Base-by-base conservation (phyloP, 2,329 filamentous ascomycete genomes). In the Tympanopsis confertula region DNA sequence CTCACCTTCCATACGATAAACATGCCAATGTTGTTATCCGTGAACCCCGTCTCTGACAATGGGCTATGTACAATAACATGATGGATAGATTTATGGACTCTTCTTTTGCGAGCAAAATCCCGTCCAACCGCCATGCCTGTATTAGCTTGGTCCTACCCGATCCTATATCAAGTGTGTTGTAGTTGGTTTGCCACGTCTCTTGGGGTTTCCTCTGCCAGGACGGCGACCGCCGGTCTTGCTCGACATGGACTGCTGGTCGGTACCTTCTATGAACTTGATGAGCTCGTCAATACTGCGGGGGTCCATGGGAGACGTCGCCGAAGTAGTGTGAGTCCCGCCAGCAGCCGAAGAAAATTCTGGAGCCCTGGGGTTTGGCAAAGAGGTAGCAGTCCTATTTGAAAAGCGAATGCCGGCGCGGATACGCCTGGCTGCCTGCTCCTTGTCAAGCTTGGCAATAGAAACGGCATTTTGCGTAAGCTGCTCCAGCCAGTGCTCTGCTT, bases 391-490 rank as follows among this genome's bases (percentile, higher is more conserved):
- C 30, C 73, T 68, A 18, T 77, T 66, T 15, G 74, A 78, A 51
- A 89, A 76, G 39, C 76, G 71, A 46, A 88, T 80, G 35, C 71
- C 74, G 5, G 82, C 71, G 42, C 80, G 77, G 32, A 88, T n/a
- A n/a, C n/a, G n/a, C 7, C 12, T 33, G 7, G 15, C 30, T 7
- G 10, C 12, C 12, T 13, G 30, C 45, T 91, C 84, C 64, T 94
- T 94, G 42, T 86, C 83, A 52, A 94, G 87, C 66, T 93, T 95
- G 37, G 88, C 89, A 47, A 96, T 87, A 22, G 78, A 83, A 29
- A 98, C 91, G 33, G 91, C 91, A 51, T 93, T 95, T 59, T 93
- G 85, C 1, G 89, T 96, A 41, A 98, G 74, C 60, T 94, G 88
- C 61, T 94, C 86, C 18, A 96, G 75, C 91, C 91, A 98, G 53